These are phyloP conservation scores for Cystofilobasidium bisporidii DNA, from an alignment of 768 basidiomycete genomes.

Conservation along the genomic window DNA sequence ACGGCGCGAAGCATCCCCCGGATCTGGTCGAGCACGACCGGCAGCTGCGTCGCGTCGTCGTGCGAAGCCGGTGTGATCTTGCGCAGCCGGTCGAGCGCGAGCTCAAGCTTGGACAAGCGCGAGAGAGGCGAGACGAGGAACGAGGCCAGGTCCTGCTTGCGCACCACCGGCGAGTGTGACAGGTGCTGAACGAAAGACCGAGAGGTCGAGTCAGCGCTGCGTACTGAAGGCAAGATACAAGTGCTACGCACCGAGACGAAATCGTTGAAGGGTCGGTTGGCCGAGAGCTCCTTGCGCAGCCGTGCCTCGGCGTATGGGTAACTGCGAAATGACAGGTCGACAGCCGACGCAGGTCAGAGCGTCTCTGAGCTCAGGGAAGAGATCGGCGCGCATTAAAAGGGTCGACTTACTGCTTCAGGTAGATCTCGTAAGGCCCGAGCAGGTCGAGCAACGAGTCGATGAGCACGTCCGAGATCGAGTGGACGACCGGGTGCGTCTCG, in stretches of 20 bases:
- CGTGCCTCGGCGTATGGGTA: constrained; percentile 28
- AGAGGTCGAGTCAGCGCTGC: not conserved
- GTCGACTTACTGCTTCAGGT: constrained; percentile 26
- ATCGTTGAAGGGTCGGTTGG: constrained; percentile 4
- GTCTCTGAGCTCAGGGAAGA: too few species aligned
- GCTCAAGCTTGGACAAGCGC: constrained; percentile 22
- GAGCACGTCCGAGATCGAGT: constrained; percentile 17
- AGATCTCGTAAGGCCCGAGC: constrained; percentile 22
- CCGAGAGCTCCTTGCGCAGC: constrained; percentile 13
- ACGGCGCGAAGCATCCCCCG: constrained; percentile 20
- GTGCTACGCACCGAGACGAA: constrained; percentile 11
- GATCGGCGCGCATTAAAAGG: not conserved
- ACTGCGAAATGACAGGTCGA: not conserved
- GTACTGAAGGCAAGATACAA: not conserved
- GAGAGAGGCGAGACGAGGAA: constrained; percentile 25
- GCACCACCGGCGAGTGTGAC: not conserved
- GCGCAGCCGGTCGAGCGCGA: constrained; percentile 17
- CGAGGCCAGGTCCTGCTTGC: constrained; percentile 25
- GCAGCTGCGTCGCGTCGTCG: constrained; percentile 20
- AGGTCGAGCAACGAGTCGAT: constrained; percentile 18
- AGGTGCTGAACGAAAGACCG: not conserved
- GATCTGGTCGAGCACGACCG: constrained; percentile 25
- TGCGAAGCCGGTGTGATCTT: constrained; percentile 18
- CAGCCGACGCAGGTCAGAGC: too few species aligned
- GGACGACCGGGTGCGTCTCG: constrained; percentile 20